Base-by-base conservation (phyloP, 2,329 filamentous ascomycete species). In the Fusarium staphyleae region DNA sequence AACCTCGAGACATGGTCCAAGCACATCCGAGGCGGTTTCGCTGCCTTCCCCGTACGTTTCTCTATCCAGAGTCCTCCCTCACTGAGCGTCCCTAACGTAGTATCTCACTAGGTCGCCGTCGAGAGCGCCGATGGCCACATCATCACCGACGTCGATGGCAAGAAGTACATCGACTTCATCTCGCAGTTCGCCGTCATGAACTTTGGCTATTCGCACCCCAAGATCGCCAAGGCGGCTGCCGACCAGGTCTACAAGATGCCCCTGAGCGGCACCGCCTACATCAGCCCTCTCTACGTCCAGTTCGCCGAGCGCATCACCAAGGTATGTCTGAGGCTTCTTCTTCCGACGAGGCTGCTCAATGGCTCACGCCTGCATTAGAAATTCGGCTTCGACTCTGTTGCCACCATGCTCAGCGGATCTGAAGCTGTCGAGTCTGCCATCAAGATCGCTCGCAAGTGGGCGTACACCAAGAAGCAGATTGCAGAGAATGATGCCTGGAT, bases 391-490 rank as follows among this genome's bases (percentile, higher is more conserved):
- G 52, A 55, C 9, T 52, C 19, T 3, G 44, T 55, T 9, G 48
- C 32, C 4, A 55, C 48, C 7, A 56, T 56, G 48, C 37, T 52
- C 5, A 52, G 42, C n/a, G 52, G 22, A 11, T 50, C 35, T 5
- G 30, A 35, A 16, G 32, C 45, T 44, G 53, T 60, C 8, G 59
- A 62, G 24, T 55, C 57, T 8, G 59, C 59, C 6, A 51, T 62
- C 42, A 62, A 62, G 48, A 53, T 62, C 30, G 53, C 59, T 8
- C 57, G 59, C 9, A 62, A 62, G 42, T 62, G 59, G 59, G 59
- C 59, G 18, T 62, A 62, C 32, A 57, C 51, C 30, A 51, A 51
- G 13, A 62, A 62, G 44, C 40, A 49, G 3, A 44, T 62, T 18
- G 51, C 50, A 0, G 57, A 62, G 15, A 48, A 60, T 24, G 47